Evolutionary conservation across 2,329 filamentous ascomycete genomes (phyloP).

Genomic region (Aspergillus unguis): DNA sequence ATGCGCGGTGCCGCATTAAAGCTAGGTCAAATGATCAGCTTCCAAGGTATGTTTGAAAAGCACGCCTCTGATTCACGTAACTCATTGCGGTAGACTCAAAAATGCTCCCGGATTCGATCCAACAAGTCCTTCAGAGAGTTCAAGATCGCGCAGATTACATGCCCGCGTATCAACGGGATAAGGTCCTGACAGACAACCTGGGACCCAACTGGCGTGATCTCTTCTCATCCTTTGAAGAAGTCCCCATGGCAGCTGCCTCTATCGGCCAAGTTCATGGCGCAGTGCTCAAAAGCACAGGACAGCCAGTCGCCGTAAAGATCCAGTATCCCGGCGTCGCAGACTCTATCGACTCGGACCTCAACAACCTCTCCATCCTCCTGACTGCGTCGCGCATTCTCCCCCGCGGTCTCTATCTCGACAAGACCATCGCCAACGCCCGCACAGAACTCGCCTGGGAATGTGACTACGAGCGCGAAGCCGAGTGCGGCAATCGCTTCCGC

Average conservation of each 20-base stretch:
- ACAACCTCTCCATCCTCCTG: slow-evolving; percentile 85
- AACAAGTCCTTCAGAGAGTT: slow-evolving; percentile 86
- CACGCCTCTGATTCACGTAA: not conserved
- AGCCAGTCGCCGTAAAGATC: slow-evolving; percentile 87
- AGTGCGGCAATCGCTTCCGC: slow-evolving; percentile 72
- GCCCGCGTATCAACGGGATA: slow-evolving; percentile 87
- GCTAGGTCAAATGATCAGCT: slow-evolving; percentile 95
- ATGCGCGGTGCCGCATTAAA: slow-evolving; percentile 98
- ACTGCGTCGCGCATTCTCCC: slow-evolving; percentile 87
- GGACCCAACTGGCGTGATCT: slow-evolving; percentile 80
- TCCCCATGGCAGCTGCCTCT: slow-evolving; percentile 89
- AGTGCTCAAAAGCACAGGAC: slow-evolving; percentile 68
- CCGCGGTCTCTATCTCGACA: slow-evolving; percentile 89
- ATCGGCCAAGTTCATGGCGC: slow-evolving; percentile 96
- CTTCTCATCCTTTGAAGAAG: slow-evolving; percentile 81
- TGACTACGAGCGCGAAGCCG: slow-evolving; percentile 86
- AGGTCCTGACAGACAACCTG: slow-evolving; percentile 74
- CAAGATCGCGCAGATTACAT: slow-evolving; percentile 98
- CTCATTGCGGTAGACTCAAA: slow-evolving; percentile 64
- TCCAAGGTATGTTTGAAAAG: slow-evolving; percentile 59
- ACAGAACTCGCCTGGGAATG: slow-evolving; percentile 95
- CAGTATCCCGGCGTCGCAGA: slow-evolving; percentile 95
- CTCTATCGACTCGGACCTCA: slow-evolving; percentile 94
- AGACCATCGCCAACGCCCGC: slow-evolving; percentile 93
- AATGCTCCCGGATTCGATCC: slow-evolving; percentile 82